Percentiles rank a stretch among this genome's conserved stretches.
phyloP scores from a whole-genome alignment of 1,284 basidiomycete species.

The Ganoderma leucocontextum region DNA sequence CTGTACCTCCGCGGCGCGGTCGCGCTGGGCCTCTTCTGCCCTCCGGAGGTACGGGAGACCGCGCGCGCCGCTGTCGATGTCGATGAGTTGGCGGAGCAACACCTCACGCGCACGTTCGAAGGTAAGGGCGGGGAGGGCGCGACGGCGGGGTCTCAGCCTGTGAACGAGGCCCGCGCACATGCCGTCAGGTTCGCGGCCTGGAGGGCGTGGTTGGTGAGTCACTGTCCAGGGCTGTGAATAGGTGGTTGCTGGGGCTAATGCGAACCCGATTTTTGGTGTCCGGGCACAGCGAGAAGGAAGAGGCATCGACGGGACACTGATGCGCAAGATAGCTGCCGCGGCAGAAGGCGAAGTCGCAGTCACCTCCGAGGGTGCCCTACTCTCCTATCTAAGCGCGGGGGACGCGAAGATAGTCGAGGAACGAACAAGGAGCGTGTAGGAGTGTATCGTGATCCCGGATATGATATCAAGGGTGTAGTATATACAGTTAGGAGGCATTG shows the following conservation, averaged over 20 bases:
- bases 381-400: not conserved
- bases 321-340: conserved; percentile 4
- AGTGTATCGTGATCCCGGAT: not conserved
- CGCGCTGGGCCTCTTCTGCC: conserved; percentile 2
- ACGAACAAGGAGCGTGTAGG: not conserved
- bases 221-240: not conserved
- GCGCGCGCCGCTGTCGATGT: not conserved
- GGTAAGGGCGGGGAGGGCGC: not conserved
- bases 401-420: not conserved
- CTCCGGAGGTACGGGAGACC: not conserved
- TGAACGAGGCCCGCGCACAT: not conserved
- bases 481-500: conserved; percentile 11
- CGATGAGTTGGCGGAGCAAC: conserved; percentile 5
- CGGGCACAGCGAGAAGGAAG: not conserved
- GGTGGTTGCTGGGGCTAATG: not conserved
- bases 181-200: conserved; percentile 22
- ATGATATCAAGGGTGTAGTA: conserved; percentile 8
- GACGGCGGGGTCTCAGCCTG: not conserved
- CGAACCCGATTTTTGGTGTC: not conserved
- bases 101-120: conserved; percentile 1
- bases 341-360: not conserved
- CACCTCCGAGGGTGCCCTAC: not conserved
- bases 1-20: conserved; percentile 55
- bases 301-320: not conserved
- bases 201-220: conserved; percentile 25